phyloP scores from a whole-genome alignment of 1,284 basidiomycete species.

The Phellopilus nigrolimitatus region DNA sequence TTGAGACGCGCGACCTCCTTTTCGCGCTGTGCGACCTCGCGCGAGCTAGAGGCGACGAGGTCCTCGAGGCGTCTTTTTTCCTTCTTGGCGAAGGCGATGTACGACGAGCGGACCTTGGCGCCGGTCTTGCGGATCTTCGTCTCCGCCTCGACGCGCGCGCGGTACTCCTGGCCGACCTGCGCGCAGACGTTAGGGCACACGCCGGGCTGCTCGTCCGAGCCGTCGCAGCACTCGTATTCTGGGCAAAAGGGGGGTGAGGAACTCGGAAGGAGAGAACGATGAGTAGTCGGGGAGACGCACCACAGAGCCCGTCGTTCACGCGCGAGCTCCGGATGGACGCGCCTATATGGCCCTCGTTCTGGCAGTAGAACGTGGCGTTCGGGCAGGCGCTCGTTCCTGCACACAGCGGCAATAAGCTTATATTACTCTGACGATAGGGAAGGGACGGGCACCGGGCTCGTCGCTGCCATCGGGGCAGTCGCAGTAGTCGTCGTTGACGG shows the following conservation, averaged over 20 bases:
- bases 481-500: constrained; percentile 93
- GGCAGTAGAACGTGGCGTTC: constrained; percentile 79
- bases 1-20: constrained; percentile 65
- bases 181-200: constrained; percentile 79
- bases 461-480: constrained; percentile 93
- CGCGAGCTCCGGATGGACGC: constrained; percentile 72
- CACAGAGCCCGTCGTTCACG: constrained; percentile 95
- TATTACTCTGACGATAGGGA: neutral
- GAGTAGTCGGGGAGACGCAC: constrained; percentile 47
- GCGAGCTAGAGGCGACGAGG: constrained; percentile 46
- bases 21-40: constrained; percentile 58
- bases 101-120: constrained; percentile 84
- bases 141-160: constrained; percentile 63
- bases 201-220: constrained; percentile 86
- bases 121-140: constrained; percentile 81
- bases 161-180: constrained; percentile 68
- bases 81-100: constrained; percentile 82
- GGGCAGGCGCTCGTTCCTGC: constrained; percentile 84
- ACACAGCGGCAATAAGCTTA: constrained; percentile 3
- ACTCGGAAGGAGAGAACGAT: neutral
- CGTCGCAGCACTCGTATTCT: constrained; percentile 96
- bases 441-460: constrained; percentile 72
- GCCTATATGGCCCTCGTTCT: constrained; percentile 86
- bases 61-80: constrained; percentile 80
- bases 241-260: constrained; percentile 9